A percentile compares a stretch with the other conserved stretches of the same genome.
These are phyloP conservation scores for Henckelia pumila DNA, from an alignment of 257 asterid genomes.

Conservation along the genomic window DNA sequence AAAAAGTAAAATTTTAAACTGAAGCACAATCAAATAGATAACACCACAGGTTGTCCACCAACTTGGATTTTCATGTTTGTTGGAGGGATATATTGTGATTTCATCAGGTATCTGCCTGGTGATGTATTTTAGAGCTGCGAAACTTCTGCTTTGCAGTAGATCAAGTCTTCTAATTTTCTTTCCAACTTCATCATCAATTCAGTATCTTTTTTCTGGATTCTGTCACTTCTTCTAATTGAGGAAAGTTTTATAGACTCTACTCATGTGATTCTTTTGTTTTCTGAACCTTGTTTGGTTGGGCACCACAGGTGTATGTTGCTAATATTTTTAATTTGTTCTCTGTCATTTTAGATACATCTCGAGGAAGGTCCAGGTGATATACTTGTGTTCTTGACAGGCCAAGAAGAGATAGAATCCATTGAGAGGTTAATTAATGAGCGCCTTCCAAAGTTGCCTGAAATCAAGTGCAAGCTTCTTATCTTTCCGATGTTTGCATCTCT, in stretches of 20 bases:
- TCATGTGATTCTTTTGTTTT: conserved; percentile 5
- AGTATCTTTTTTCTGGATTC: neutral
- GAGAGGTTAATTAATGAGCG: conserved; percentile 83
- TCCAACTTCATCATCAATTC: neutral
- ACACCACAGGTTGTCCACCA: neutral
- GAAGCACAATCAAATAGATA: conserved; percentile 13
- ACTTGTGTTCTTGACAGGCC: conserved; percentile 96
- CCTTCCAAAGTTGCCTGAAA: conserved; percentile 68
- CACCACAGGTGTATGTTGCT: conserved; percentile 15
- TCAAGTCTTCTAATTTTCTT: neutral
- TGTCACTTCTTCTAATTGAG: neutral
- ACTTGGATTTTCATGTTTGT: neutral
- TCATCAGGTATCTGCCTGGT: neutral
- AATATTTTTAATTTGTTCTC: neutral
- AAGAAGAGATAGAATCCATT: conserved; percentile 95
- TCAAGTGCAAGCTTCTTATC: conserved; percentile 59
- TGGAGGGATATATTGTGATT: neutral
- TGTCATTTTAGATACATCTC: conserved; percentile 67
- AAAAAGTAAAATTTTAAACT: neutral
- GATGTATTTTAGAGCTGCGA: no score
- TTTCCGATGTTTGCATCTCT: conserved; percentile 90
- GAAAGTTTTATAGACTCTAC: conserved; percentile 8
- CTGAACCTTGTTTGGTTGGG: conserved; percentile 7
- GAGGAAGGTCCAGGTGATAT: conserved; percentile 90
- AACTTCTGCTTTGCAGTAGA: neutral